Conservation (phyloP, 345 rosid genomes). For the Orychophragmus violaceus region DNA sequence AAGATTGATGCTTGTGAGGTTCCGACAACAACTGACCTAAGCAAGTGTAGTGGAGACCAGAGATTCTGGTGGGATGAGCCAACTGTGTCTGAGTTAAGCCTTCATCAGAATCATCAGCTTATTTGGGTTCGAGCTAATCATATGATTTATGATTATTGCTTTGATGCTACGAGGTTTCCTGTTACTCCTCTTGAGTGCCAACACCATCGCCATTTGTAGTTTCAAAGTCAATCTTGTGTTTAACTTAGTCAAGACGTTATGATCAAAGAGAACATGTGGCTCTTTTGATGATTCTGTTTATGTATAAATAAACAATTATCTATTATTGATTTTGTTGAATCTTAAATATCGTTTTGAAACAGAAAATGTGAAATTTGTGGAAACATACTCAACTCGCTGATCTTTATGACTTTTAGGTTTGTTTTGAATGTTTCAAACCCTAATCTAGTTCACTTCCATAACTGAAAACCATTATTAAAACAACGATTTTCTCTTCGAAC, state of each 20-base stretch:
- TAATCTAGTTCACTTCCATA: slow-evolving; percentile 42
- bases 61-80: slow-evolving; percentile 96
- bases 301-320: slow-evolving; percentile 28
- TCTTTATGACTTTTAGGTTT: background rate
- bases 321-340: background rate
- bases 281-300: slow-evolving; percentile 28
- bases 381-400: slow-evolving; percentile 42
- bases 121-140: slow-evolving; percentile 90
- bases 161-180: slow-evolving; percentile 68
- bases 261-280: slow-evolving; percentile 9
- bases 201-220: slow-evolving; percentile 79
- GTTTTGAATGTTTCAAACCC: background rate
- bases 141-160: slow-evolving; percentile 86
- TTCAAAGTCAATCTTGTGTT: background rate
- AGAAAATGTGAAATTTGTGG: background rate
- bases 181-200: slow-evolving; percentile 74
- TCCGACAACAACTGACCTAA: slow-evolving; percentile 40
- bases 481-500: slow-evolving; percentile 17
- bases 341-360: background rate
- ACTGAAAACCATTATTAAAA: too few species aligned
- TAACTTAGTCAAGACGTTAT: background rate
- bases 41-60: slow-evolving; percentile 46
- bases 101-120: slow-evolving; percentile 94
- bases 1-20: slow-evolving; percentile 79
- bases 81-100: slow-evolving; percentile 53